Percentiles rank a stretch among this genome's conserved stretches.
These are phyloP conservation scores for Themeda triandra DNA, from an alignment of 176 grass and related monocot species.

Conservation along the genomic window DNA sequence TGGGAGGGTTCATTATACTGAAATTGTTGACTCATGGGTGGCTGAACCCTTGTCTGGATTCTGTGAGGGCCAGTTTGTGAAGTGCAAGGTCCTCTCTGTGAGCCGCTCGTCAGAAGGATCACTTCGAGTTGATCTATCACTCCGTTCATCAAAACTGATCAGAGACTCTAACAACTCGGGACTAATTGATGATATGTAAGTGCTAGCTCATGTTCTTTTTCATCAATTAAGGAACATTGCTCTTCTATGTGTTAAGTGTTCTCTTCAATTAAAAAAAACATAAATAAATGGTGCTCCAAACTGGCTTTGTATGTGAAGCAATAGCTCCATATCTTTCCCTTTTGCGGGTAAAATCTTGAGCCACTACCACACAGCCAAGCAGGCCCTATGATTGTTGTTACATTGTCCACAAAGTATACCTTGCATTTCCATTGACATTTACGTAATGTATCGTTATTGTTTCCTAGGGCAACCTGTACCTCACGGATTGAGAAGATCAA, in stretches of 20 bases:
- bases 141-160: constrained; percentile 53
- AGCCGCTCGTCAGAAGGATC: constrained; percentile 62
- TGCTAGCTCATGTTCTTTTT: not conserved
- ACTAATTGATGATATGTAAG: constrained; percentile 56
- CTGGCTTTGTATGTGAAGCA: not conserved
- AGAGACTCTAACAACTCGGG: constrained; percentile 19
- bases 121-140: constrained; percentile 82
- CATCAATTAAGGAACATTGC: not conserved
- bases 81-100: constrained; percentile 78
- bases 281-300: not conserved
- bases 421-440: not conserved
- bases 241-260: constrained; percentile 11
- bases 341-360: not conserved
- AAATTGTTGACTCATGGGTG: constrained; percentile 80
- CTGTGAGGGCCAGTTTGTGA: constrained; percentile 90
- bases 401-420: not conserved
- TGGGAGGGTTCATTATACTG: constrained; percentile 95
- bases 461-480: constrained; percentile 45
- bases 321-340: not conserved
- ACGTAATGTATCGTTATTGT: not conserved
- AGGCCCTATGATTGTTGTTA: not conserved
- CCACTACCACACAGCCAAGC: not conserved
- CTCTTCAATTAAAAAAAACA: not conserved
- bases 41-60: constrained; percentile 61
- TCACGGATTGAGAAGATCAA: constrained; percentile 54